Evolutionary conservation across 2,329 filamentous ascomycete genomes (phyloP).

Genomic region (Cercospora zeina): DNA sequence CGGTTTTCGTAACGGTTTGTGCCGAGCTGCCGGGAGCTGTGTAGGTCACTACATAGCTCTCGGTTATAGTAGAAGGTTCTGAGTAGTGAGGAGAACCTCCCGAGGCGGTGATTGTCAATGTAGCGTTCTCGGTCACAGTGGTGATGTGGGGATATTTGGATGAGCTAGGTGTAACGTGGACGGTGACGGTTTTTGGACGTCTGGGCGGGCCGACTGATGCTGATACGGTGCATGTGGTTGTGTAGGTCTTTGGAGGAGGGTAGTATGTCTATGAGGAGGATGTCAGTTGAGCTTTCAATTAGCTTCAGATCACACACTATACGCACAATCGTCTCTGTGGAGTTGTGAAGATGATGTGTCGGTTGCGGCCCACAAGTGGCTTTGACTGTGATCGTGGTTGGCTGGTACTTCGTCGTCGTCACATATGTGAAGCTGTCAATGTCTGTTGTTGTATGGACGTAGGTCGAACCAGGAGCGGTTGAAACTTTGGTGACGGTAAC

Average conservation of each 20-base stretch:
- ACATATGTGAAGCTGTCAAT: neutral
- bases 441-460: neutral
- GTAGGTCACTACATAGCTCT: neutral
- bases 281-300: neutral
- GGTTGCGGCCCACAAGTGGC: neutral
- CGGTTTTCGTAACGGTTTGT: neutral
- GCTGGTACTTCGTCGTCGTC: conserved; percentile 11
- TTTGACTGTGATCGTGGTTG: conserved; percentile 3
- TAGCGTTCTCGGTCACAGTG: neutral
- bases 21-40: neutral
- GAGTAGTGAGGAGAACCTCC: neutral
- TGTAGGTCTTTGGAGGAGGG: conserved; percentile 1
- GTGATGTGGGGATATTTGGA: neutral
- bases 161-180: neutral
- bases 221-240: neutral
- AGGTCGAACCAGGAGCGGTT: neutral
- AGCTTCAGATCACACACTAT: neutral
- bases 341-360: neutral
- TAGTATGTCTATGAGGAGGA: neutral
- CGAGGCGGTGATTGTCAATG: neutral
- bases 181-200: neutral
- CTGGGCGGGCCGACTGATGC: neutral
- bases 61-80: neutral
- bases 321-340: conserved; percentile 1
- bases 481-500: neutral